Percentiles rank a stretch among this genome's conserved stretches.
These are phyloP conservation scores for Fusarium miscanthi DNA, from an alignment of 2,329 filamentous ascomycete genomes.

Conservation along the genomic window DNA sequence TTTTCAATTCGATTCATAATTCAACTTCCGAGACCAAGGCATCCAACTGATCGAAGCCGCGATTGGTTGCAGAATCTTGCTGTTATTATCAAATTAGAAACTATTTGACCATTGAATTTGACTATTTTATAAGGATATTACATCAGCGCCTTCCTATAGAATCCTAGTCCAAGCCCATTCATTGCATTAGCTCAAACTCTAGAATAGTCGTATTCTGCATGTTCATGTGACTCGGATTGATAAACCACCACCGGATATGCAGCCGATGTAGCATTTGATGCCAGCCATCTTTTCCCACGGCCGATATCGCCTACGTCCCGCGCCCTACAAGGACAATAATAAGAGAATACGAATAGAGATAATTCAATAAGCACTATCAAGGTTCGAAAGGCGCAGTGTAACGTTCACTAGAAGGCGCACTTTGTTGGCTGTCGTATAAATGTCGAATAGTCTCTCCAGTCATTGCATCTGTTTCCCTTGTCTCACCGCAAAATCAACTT, in stretches of 20 bases:
- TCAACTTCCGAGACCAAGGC: neutral
- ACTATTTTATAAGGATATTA: conserved; percentile 5
- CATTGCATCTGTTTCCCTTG: neutral
- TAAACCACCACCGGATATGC: neutral
- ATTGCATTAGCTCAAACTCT: conserved; percentile 12
- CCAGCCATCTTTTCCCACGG: neutral
- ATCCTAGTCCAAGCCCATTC: neutral
- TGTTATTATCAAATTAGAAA: neutral
- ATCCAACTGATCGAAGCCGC: neutral
- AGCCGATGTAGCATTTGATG: neutral
- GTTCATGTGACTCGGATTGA: neutral
- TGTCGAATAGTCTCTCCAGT: neutral
- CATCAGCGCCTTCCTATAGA: neutral
- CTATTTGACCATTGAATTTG: conserved; percentile 14
- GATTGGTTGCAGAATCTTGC: neutral
- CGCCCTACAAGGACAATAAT: conserved; percentile 21
- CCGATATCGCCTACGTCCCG: conserved; percentile 12
- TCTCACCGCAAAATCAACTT: neutral
- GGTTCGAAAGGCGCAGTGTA: neutral
- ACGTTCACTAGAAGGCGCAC: neutral
- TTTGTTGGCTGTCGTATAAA: neutral
- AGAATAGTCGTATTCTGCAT: neutral
- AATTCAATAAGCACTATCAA: neutral
- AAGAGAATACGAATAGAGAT: neutral
- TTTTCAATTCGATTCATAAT: no score